A percentile compares a stretch with the other conserved stretches of the same genome.
These are phyloP conservation scores for Berkeleyomyces rouxiae DNA, from an alignment of 2,329 filamentous ascomycete species.

Conservation along the genomic window DNA sequence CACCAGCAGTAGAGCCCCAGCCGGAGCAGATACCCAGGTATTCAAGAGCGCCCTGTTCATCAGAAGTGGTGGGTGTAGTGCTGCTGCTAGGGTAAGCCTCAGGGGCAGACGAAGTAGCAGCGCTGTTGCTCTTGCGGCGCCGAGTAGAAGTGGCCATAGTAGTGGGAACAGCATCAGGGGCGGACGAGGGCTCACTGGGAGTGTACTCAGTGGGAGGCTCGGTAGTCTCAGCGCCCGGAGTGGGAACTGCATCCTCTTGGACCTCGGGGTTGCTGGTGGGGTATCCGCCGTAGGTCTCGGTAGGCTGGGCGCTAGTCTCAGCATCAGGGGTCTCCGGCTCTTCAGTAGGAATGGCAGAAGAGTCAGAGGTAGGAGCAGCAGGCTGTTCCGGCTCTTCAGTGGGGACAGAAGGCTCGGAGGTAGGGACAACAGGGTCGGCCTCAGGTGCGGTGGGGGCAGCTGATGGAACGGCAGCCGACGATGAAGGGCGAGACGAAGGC, in stretches of 20 bases:
- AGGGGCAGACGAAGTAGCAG: background rate
- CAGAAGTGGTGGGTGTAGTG: background rate
- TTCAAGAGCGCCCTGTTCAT: background rate
- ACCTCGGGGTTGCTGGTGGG: background rate
- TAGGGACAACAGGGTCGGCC: too few relatives aligned
- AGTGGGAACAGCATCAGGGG: conserved; percentile 1
- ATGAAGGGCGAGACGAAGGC: too few relatives aligned
- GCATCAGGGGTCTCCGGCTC: background rate
- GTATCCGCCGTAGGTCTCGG: background rate
- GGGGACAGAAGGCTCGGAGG: background rate
- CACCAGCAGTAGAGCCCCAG: background rate
- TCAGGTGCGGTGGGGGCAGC: too few relatives aligned
- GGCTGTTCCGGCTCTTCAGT: background rate
- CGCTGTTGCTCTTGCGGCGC: background rate
- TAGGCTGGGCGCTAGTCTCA: background rate
- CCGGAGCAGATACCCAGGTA: background rate
- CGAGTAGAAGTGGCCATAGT: background rate
- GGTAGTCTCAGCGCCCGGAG: background rate
- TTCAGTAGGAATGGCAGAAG: background rate
- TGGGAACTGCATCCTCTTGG: background rate
- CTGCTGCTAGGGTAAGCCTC: background rate
- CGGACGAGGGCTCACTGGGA: background rate
- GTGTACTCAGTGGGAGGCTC: background rate
- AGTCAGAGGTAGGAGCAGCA: background rate
- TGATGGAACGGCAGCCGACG: too few relatives aligned